phyloP scores from a whole-genome alignment of 495 filamentous ascomycete species.

The Podospora didyma region DNA sequence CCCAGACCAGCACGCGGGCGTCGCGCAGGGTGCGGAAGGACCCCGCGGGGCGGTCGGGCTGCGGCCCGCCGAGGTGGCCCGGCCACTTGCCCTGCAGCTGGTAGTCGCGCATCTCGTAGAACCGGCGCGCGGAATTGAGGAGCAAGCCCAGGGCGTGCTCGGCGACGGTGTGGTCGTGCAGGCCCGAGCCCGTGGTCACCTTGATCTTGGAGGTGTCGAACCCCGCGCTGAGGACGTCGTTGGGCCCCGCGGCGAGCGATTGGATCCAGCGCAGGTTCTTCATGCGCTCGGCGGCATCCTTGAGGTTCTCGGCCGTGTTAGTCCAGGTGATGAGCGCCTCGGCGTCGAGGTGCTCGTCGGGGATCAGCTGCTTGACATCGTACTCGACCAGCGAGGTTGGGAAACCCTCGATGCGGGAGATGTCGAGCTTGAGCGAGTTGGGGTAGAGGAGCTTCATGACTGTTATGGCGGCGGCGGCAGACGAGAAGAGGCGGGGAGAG shows the following conservation, averaged over 20 bases:
- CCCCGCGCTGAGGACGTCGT: constrained; percentile 55
- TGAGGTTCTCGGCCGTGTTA: constrained; percentile 50
- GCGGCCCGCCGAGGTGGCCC: constrained; percentile 52
- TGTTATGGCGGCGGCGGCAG: too few species aligned
- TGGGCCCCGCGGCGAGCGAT: constrained; percentile 56
- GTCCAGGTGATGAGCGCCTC: constrained; percentile 54
- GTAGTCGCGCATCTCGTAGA: constrained; percentile 56
- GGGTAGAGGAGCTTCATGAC: constrained; percentile 63
- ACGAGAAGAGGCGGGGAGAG: background rate
- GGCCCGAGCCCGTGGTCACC: constrained; percentile 55
- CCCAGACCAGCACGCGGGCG: constrained; percentile 57
- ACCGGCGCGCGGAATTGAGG: constrained; percentile 45
- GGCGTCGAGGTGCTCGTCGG: constrained; percentile 49
- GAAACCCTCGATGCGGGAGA: constrained; percentile 49
- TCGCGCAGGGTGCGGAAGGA: constrained; percentile 52
- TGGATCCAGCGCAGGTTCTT: constrained; percentile 57
- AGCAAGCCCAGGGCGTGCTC: constrained; percentile 55
- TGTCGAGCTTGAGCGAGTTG: constrained; percentile 50
- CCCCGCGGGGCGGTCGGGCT: constrained; percentile 44
- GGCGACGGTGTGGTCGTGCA: constrained; percentile 58
- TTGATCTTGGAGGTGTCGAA: constrained; percentile 42
- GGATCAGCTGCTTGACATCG: constrained; percentile 49
- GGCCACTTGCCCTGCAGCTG: constrained; percentile 53
- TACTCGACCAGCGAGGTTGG: constrained; percentile 49
- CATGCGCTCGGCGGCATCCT: constrained; percentile 44